phyloP scores from a whole-genome alignment of 2,329 filamentous ascomycete genomes.

The Colletotrichum sp. region DNA sequence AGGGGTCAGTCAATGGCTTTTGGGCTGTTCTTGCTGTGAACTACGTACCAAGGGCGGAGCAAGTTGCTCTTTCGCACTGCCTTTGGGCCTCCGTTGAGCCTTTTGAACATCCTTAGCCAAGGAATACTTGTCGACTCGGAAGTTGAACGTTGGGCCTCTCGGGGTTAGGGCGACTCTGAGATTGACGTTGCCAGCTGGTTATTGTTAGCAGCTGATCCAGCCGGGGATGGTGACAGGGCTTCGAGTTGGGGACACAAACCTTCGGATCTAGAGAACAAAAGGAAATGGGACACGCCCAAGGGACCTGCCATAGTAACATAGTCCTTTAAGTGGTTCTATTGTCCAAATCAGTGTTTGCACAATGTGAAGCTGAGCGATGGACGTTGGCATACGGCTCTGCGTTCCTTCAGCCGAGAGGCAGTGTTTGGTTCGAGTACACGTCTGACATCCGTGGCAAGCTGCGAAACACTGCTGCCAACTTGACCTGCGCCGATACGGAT shows the following conservation, averaged over 20 bases:
- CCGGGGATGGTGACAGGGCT: background rate
- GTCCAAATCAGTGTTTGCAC: background rate
- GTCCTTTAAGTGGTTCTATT: conserved; percentile 79
- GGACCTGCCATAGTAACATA: conserved; percentile 96
- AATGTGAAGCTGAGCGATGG: background rate
- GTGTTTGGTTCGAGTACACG: conserved; percentile 96
- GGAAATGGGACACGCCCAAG: conserved; percentile 87
- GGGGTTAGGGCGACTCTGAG: conserved; percentile 87
- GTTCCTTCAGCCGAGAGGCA: conserved; percentile 86
- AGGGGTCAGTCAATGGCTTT: conserved; percentile 28
- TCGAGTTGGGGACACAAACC: conserved; percentile 40
- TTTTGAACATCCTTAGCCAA: conserved; percentile 89
- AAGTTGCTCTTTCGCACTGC: conserved; percentile 83
- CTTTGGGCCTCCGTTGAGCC: conserved; percentile 82
- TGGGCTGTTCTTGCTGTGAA: background rate
- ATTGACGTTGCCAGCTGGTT: conserved; percentile 80
- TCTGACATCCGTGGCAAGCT: conserved; percentile 90
- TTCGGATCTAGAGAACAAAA: conserved; percentile 90
- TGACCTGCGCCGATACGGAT: conserved; percentile 95
- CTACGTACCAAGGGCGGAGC: conserved; percentile 78
- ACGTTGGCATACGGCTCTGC: conserved; percentile 61
- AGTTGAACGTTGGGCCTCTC: conserved; percentile 90
- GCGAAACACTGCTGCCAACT: conserved; percentile 88
- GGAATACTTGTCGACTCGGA: conserved; percentile 93
- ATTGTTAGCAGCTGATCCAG: background rate